These are phyloP conservation scores for Dactylonectria estremocensis DNA, from an alignment of 2,329 filamentous ascomycete species.

Conservation along the genomic window DNA sequence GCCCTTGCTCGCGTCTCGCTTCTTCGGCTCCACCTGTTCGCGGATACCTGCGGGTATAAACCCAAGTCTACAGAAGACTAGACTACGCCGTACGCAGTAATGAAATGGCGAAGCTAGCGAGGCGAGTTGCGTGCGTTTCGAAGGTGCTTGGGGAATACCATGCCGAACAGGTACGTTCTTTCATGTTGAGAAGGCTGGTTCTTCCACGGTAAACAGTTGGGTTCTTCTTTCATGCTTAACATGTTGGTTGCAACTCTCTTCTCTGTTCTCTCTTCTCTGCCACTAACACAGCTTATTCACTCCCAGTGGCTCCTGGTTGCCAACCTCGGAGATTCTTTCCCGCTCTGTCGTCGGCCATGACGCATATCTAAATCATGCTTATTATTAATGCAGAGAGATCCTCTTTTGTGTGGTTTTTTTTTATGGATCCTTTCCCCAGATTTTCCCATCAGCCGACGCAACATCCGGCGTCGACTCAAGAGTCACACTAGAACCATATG, in stretches of 20 bases:
- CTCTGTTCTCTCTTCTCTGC: too few species aligned
- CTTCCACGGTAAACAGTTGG: too few species aligned
- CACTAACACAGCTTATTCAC: too few species aligned
- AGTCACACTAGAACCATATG: neutral
- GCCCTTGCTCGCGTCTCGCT: slow-evolving; percentile 28
- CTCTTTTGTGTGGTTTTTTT: slow-evolving; percentile 4
- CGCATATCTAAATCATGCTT: neutral
- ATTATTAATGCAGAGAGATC: neutral
- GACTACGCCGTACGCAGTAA: neutral
- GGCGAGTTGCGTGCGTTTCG: neutral
- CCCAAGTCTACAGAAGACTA: neutral
- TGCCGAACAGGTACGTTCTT: too few species aligned
- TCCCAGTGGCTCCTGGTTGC: too few species aligned
- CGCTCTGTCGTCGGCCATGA: neutral
- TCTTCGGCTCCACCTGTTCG: slow-evolving; percentile 28
- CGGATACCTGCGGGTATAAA: slow-evolving; percentile 38
- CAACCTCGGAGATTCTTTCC: too few species aligned
- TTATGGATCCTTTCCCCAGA: slow-evolving; percentile 38
- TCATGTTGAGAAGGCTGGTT: too few species aligned
- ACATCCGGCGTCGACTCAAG: neutral
- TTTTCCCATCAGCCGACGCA: slow-evolving; percentile 24
- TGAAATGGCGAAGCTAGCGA: neutral
- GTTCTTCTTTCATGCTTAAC: too few species aligned
- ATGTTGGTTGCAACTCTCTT: too few species aligned
- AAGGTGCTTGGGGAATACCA: neutral